phyloP scores from a whole-genome alignment of 352 stramenopile genomes.

The Phytophthora tubulina region DNA sequence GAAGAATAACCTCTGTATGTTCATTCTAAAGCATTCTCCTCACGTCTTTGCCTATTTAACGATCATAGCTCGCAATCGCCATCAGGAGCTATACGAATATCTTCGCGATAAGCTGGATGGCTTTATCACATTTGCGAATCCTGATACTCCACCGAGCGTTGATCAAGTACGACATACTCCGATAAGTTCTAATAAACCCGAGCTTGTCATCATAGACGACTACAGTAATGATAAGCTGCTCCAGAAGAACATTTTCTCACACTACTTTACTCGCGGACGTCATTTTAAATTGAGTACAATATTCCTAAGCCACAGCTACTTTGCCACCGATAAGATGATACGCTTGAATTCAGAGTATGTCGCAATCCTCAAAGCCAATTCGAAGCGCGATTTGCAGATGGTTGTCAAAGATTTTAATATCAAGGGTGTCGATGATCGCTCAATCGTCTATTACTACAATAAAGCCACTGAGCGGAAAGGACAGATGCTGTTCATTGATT shows the following conservation, averaged over 20 bases:
- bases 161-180: constrained; percentile 9
- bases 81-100: constrained; percentile 16
- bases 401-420: constrained; percentile 26
- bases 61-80: constrained; percentile 16
- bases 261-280: constrained; percentile 1
- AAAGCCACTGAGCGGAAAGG: constrained; percentile 15
- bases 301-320: constrained; percentile 19
- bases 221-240: constrained; percentile 24
- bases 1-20: constrained; percentile 17
- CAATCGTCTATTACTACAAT: constrained; percentile 24
- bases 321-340: constrained; percentile 19
- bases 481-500: constrained; percentile 18
- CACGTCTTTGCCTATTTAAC: constrained; percentile 19
- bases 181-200: constrained; percentile 19
- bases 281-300: constrained; percentile 14
- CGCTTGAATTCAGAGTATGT: constrained; percentile 14
- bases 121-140: constrained; percentile 14
- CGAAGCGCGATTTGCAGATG: constrained; percentile 23
- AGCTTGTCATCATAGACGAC: constrained; percentile 34
- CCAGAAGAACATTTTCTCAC: constrained; percentile 4
- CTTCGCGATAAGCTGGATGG: constrained; percentile 8
- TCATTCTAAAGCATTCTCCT: constrained; percentile 20
- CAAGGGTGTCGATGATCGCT: constrained; percentile 15
- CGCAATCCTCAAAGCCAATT: constrained; percentile 23
- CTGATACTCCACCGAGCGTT: constrained; percentile 6